Base-by-base conservation (phyloP, 2,329 filamentous ascomycete genomes). In the Fusarium brevicatenulatum region DNA sequence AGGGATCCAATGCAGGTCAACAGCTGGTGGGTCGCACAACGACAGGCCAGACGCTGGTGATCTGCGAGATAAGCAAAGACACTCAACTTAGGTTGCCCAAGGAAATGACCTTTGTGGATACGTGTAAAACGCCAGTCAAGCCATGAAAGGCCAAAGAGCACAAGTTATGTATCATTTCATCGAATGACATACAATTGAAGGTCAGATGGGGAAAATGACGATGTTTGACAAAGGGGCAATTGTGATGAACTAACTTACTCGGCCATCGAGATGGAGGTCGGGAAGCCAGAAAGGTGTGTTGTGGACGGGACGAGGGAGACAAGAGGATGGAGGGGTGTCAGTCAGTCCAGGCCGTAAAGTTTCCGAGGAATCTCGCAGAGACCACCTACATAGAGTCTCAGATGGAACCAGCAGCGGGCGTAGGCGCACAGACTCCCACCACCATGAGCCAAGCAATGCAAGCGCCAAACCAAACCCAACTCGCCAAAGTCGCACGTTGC, bases 31-130 rank as follows among this genome's bases (percentile, higher is more conserved):
- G 65, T 58, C 61, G 52, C 39, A 55, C 58, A 70, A 54, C 37
- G 58, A 47, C 47, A 54, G 49, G 30, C 52, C 42, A 65, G 47
- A 53, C 46, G 58, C 47, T 60, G 57, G 63, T 61, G 67, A 76
- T 61, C 68, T 69, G 63, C 69, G 57, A 73, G 74, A 75, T 74
- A 73, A 76, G 76, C 40, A 50, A 68, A 50, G 44, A 50, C 59
- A 60, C 54, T 37, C 56, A 58, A 52, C 54, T 34, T 44, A 50
- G 30, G 42, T 43, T 37, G 30, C 30, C 36, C 15, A 52, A 30
- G 46, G 50, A 44, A 21, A 40, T 36, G 52, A 42, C 42, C 23
- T 43, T 59, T 53, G 34, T 60, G 43, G 32, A 23, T 49, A 39
- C 32, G 28, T 30, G 39, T 66, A 37, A 30, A 40, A 57, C 46